These are phyloP conservation scores for Candida quercuum DNA, from an alignment of 805 yeast genomes.

Conservation along the genomic window DNA sequence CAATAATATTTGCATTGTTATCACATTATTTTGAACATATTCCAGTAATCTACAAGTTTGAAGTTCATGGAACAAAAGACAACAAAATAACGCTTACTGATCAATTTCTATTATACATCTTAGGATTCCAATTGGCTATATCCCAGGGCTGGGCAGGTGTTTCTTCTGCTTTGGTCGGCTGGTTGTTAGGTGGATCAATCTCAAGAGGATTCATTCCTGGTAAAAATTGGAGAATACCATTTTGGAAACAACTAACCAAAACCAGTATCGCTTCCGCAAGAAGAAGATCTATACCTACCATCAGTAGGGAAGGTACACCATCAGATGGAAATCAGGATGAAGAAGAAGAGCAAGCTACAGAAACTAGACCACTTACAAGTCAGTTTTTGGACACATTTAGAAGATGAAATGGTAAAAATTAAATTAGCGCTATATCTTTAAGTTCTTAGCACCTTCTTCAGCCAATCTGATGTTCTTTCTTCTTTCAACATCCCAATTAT, in stretches of 20 bases:
- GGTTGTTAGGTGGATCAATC: constrained; percentile 31
- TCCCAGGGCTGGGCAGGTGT: constrained; percentile 25
- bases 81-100: constrained; percentile 24
- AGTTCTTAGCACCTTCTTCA: constrained; percentile 35
- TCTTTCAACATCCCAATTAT: constrained; percentile 84
- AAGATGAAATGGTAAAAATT: constrained; percentile 4
- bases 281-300: constrained; percentile 3
- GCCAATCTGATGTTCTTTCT: constrained; percentile 43
- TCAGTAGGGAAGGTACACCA: constrained; percentile 7
- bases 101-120: constrained; percentile 28
- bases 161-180: constrained; percentile 27
- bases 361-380: constrained; percentile 39
- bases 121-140: constrained; percentile 29
- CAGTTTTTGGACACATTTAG: constrained; percentile 44
- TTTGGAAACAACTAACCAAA: constrained; percentile 11
- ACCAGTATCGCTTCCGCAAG: constrained; percentile 2
- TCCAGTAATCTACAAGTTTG: constrained; percentile 36
- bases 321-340: constrained; percentile 13
- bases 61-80: constrained; percentile 15
- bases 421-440: constrained; percentile 20
- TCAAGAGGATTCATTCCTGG: constrained; percentile 32
- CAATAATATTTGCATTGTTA: constrained; percentile 28
- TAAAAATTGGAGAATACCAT: constrained; percentile 33
- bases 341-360: constrained; percentile 20
- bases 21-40: constrained; percentile 31